Base-by-base conservation (phyloP, 768 basidiomycete genomes). In the Mycena leptocephala region DNA sequence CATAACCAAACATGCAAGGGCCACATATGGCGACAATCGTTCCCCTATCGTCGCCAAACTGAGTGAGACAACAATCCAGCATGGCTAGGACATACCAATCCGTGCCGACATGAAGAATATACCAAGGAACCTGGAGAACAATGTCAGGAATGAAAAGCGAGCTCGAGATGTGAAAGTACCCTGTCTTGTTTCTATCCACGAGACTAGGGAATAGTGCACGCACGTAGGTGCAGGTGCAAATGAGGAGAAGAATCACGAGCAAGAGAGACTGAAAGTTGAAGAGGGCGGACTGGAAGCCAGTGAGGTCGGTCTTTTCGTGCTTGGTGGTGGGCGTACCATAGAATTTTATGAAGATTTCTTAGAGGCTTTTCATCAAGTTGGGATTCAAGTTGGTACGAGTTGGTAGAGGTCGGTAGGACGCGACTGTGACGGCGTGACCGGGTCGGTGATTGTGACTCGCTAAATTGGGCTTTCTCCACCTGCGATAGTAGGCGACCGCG, bases 191-290 rank as follows among this genome's bases (percentile, higher is more conserved):
- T 78, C 95, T 89, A 84, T 99, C 98, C 18, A 99, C 90, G 9
- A 99, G 88, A 32, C 96, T 90, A 10, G 98, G 98, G 3, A 96
- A 94, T 20, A 97, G 93, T 0, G 96, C 93, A 55, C 98, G 93
- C 18, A 97, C 91, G 85, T 99, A 99, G 5, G 98, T 97, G 88
- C 96, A 99, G 71, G 98, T 99, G 88, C 98, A 99, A 74, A 99
- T 97, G 84, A 95, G 89, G 62, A 99, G 90, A 11, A 99, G 91
- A 77, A 99, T 93, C 82, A 98, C 97, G 81, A 98, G 93, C 26
- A 99, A 91, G 24, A 99, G 90, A 0, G 97, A 97, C 85, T 98
- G 95, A 83, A 99, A 99, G 87, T 99, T 98, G 93, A 99, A 99
- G 30, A 99, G 90, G 2, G 98, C 98, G 28, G 98, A 97, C 90